Percentiles rank a stretch among this genome's conserved stretches.
These are phyloP conservation scores for Zasmidium angulare DNA, from an alignment of 2,329 filamentous ascomycete species.

Conservation along the genomic window DNA sequence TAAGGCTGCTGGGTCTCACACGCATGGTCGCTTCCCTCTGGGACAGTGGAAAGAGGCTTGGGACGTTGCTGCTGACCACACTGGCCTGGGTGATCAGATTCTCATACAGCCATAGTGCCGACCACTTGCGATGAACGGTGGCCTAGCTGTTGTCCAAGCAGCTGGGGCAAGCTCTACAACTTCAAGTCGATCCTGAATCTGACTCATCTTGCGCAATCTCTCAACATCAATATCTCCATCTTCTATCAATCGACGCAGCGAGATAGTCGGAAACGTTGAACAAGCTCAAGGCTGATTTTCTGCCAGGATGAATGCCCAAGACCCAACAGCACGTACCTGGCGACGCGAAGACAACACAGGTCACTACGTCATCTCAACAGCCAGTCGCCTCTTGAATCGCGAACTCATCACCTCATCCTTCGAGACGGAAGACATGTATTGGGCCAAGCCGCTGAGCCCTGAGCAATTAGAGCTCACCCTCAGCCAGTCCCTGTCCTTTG, in stretches of 20 bases:
- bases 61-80: not conserved
- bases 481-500: slow-evolving; percentile 28
- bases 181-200: not conserved
- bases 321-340: not conserved
- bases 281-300: not conserved
- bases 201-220: not conserved
- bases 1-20: not conserved
- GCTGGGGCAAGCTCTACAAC: not conserved
- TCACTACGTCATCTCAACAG: slow-evolving; percentile 20
- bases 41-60: not conserved
- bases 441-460: slow-evolving; percentile 27
- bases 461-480: slow-evolving; percentile 24
- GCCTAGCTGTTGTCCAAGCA: not conserved
- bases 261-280: not conserved
- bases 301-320: not conserved
- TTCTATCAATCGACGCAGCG: not conserved
- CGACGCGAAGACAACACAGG: not conserved
- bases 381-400: slow-evolving; percentile 16
- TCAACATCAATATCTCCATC: not conserved
- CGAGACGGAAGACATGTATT: slow-evolving; percentile 30
- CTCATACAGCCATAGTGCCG: not conserved
- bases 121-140: not conserved
- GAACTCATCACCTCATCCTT: slow-evolving; percentile 31
- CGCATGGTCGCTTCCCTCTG: not conserved
- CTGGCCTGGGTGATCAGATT: not conserved